A percentile compares a stretch with the other conserved stretches of the same genome.
phyloP scores from a whole-genome alignment of 108 stramenopile genomes.

The Epipyxis sp. region DNA sequence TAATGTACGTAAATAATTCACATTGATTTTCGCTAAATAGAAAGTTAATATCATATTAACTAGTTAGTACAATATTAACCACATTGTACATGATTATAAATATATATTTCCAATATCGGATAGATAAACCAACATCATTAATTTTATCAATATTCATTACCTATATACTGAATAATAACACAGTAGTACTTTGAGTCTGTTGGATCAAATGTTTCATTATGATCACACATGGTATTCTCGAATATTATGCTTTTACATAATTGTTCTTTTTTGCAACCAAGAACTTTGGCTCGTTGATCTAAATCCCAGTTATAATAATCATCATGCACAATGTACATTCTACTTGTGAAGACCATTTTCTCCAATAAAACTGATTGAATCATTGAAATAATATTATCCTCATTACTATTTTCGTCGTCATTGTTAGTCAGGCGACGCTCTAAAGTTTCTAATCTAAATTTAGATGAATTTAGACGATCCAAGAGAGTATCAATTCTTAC shows the following conservation, averaged over 20 bases:
- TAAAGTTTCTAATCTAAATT: neutral
- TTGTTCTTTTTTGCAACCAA: neutral
- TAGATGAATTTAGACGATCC: neutral
- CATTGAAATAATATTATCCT: neutral
- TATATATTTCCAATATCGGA: too few species aligned
- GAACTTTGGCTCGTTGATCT: slow-evolving; percentile 2
- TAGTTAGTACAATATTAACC: too few species aligned
- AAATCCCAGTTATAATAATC: slow-evolving; percentile 7
- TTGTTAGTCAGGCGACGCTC: neutral
- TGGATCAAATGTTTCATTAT: neutral
- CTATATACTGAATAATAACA: slow-evolving; percentile 30
- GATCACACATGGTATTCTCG: slow-evolving; percentile 10
- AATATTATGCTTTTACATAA: slow-evolving; percentile 26
- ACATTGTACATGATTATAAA: too few species aligned
- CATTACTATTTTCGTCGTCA: neutral
- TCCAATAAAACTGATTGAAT: neutral
- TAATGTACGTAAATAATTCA: neutral
- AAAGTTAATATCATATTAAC: slow-evolving; percentile 2
- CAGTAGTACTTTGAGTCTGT: slow-evolving; percentile 16
- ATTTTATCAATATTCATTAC: neutral
- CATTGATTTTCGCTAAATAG: slow-evolving; percentile 16
- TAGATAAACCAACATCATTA: neutral
- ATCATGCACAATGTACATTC: neutral
- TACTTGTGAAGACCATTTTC: neutral
- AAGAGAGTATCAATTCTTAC: neutral